phyloP scores from a whole-genome alignment of 495 filamentous ascomycete genomes.

The Bathelium albidoporum region DNA sequence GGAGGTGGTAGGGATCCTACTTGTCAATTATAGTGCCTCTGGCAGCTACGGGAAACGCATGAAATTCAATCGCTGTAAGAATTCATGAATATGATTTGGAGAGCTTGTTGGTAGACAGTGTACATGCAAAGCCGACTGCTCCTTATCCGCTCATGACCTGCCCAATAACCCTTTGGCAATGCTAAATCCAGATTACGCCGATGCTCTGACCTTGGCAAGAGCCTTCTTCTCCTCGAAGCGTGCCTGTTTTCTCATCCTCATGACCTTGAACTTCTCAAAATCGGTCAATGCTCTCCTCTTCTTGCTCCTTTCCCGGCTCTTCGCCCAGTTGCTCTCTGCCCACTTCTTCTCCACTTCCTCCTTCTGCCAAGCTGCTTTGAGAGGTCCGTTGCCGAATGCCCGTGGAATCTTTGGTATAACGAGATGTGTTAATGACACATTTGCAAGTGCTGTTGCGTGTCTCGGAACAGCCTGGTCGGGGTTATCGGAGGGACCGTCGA shows the following conservation, averaged over 20 bases:
- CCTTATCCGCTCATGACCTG: not conserved
- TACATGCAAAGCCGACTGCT: constrained; percentile 4
- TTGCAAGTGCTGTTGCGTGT: constrained; percentile 66
- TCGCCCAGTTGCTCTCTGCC: constrained; percentile 76
- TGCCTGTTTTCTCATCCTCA: constrained; percentile 95
- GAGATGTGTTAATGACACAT: constrained; percentile 81
- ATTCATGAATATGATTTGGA: not conserved
- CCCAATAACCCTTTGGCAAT: not conserved
- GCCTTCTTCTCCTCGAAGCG: constrained; percentile 95
- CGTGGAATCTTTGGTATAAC: constrained; percentile 81
- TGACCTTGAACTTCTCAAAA: constrained; percentile 99
- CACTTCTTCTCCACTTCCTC: constrained; percentile 83
- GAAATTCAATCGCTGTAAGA: not conserved
- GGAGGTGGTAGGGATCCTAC: not conserved
- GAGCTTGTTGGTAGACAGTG: not conserved
- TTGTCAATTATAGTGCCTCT: not conserved
- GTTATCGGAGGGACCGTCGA: constrained; percentile 82
- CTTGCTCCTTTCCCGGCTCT: constrained; percentile 71
- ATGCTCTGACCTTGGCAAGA: constrained; percentile 60
- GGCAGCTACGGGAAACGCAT: not conserved
- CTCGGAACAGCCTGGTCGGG: constrained; percentile 63
- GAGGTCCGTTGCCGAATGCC: constrained; percentile 67
- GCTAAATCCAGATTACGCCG: constrained; percentile 5
- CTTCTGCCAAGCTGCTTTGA: constrained; percentile 79
- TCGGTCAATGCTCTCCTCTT: constrained; percentile 86